phyloP scores from a whole-genome alignment of 352 stramenopile species.

The Pythium grandisporangium region DNA sequence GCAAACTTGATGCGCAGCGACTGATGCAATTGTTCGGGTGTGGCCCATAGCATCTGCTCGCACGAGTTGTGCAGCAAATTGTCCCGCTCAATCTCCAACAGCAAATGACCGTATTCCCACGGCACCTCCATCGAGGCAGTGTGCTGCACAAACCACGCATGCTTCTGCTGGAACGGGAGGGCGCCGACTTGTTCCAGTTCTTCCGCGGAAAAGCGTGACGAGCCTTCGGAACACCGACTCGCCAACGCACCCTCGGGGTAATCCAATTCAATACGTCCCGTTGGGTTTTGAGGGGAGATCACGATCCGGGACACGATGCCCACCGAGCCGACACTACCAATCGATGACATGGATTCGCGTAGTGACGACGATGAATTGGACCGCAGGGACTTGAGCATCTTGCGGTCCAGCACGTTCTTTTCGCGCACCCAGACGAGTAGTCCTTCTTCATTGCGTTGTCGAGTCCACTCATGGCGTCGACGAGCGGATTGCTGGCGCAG shows the following conservation, averaged over 20 bases:
- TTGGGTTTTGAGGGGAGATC: constrained; percentile 65
- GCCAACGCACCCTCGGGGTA: constrained; percentile 46
- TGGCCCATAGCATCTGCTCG: constrained; percentile 79
- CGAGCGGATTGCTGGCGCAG: constrained; percentile 76
- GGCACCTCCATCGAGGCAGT: constrained; percentile 77
- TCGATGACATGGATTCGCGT: constrained; percentile 62
- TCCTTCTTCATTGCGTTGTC: constrained; percentile 63
- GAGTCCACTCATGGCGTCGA: constrained; percentile 77
- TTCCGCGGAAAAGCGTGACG: constrained; percentile 45
- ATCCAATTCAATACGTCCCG: constrained; percentile 65
- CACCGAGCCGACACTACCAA: constrained; percentile 45
- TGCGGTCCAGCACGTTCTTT: constrained; percentile 67
- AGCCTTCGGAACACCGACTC: constrained; percentile 45
- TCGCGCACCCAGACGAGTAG: constrained; percentile 79
- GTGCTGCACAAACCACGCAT: constrained; percentile 84
- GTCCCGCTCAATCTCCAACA: constrained; percentile 80
- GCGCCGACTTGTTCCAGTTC: constrained; percentile 60
- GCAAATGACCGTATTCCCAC: constrained; percentile 81
- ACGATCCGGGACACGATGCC: constrained; percentile 72
- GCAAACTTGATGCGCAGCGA: constrained; percentile 87
- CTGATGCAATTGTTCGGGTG: constrained; percentile 75
- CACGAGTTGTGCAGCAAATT: constrained; percentile 88
- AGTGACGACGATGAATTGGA: constrained; percentile 50
- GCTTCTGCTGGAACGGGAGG: constrained; percentile 82
- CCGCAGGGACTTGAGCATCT: constrained; percentile 43